A percentile compares a stretch with the other conserved stretches of the same genome.
These are phyloP conservation scores for Crepidotus variabilis DNA, from an alignment of 768 basidiomycete genomes.

Conservation along the genomic window DNA sequence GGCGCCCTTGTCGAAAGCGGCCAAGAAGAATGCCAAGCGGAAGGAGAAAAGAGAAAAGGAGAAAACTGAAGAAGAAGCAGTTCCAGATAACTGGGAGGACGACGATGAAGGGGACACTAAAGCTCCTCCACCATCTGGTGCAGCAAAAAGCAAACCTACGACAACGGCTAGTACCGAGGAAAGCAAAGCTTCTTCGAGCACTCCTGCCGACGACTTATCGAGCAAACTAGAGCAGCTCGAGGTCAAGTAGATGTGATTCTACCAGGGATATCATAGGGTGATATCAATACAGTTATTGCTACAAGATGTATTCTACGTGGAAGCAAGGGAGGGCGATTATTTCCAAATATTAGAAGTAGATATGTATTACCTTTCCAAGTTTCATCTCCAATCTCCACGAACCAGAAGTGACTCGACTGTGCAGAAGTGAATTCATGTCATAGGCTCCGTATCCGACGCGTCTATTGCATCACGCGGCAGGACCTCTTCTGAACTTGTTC, in stretches of 20 bases:
- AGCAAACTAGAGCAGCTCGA: slow-evolving; percentile 55
- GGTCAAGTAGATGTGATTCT: slow-evolving; percentile 41
- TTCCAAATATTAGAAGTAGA: neutral
- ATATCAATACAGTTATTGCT: slow-evolving; percentile 24
- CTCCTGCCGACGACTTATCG: slow-evolving; percentile 29
- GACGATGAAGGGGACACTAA: slow-evolving; percentile 46
- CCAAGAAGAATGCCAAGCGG: slow-evolving; percentile 77
- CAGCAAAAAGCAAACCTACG: slow-evolving; percentile 12
- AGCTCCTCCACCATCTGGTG: slow-evolving; percentile 10
- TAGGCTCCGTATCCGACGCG: slow-evolving; percentile 23
- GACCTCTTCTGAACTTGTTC: slow-evolving; percentile 22
- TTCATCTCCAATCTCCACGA: neutral
- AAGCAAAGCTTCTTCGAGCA: slow-evolving; percentile 11
- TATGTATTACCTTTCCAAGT: neutral
- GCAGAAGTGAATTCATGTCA: slow-evolving; percentile 20
- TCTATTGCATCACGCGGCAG: slow-evolving; percentile 30
- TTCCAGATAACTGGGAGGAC: slow-evolving; percentile 81
- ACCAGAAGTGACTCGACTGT: slow-evolving; percentile 3
- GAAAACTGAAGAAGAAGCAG: slow-evolving; percentile 31
- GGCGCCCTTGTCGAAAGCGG: slow-evolving; percentile 49
- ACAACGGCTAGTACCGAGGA: slow-evolving; percentile 8
- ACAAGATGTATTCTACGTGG: slow-evolving; percentile 6
- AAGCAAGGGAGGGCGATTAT: neutral
- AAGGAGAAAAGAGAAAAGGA: slow-evolving; percentile 65
- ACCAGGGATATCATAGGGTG: slow-evolving; percentile 30